Evolutionary conservation across 106 monocot genomes (phyloP).

Genomic region (Dioscorea zingiberensis): DNA sequence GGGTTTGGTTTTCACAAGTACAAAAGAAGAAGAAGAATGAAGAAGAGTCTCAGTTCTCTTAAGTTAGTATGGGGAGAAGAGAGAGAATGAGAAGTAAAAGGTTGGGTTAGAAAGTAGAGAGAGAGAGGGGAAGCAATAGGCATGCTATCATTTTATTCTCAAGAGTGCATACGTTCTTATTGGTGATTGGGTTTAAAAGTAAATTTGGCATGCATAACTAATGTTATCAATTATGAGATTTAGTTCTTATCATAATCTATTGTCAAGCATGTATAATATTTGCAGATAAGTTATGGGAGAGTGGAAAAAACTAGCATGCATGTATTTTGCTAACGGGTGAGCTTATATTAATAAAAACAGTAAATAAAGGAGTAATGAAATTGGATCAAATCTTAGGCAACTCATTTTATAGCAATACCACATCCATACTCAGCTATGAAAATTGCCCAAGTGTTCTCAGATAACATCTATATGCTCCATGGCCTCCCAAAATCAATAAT

Average conservation of each 20-base stretch:
- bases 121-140: too few relatives aligned
- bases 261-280: neutral
- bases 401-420: neutral
- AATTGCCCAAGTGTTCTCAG: neutral
- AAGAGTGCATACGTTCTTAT: too few relatives aligned
- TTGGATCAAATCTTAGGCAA: neutral
- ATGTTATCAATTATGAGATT: too few relatives aligned
- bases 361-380: neutral
- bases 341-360: neutral
- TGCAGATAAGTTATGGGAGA: neutral
- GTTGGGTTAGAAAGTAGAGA: too few relatives aligned
- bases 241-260: neutral
- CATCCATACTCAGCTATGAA: neutral
- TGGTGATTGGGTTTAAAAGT: too few relatives aligned
- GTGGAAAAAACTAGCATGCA: neutral
- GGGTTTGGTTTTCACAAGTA: too few relatives aligned
- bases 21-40: too few relatives aligned
- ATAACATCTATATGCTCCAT: neutral
- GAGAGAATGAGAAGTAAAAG: too few relatives aligned
- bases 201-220: too few relatives aligned
- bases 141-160: too few relatives aligned
- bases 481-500: neutral
- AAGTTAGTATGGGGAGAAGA: too few relatives aligned
- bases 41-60: too few relatives aligned
- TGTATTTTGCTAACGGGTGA: conserved; percentile 10